Percentiles rank a stretch among this genome's conserved stretches.
Conservation (phyloP, 2,329 filamentous ascomycete species). For the Pseudocercospora fijiensis region DNA sequence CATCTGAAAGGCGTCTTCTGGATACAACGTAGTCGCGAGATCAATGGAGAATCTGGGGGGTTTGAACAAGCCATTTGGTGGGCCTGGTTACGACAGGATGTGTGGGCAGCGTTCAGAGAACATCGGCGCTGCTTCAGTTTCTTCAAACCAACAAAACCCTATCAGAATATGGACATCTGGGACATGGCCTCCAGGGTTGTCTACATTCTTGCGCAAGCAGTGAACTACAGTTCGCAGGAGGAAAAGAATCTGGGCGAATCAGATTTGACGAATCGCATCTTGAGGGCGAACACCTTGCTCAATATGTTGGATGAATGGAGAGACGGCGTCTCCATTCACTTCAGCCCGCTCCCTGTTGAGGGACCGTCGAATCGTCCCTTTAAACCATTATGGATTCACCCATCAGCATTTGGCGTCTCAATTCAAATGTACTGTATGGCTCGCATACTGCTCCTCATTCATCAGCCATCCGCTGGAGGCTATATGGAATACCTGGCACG, state of each 20-base stretch:
- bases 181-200: slow-evolving; percentile 56
- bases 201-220: slow-evolving; percentile 57
- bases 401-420: slow-evolving; percentile 47
- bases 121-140: slow-evolving; percentile 57
- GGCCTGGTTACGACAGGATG: slow-evolving; percentile 65
- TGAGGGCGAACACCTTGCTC: slow-evolving; percentile 44
- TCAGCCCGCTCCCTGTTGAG: slow-evolving; percentile 44
- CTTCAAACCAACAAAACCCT: slow-evolving; percentile 55
- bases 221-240: slow-evolving; percentile 60
- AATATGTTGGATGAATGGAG: slow-evolving; percentile 54
- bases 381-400: slow-evolving; percentile 54
- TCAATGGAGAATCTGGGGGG: slow-evolving; percentile 59
- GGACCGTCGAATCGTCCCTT: slow-evolving; percentile 48
- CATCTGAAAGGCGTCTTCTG: slow-evolving; percentile 66
- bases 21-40: slow-evolving; percentile 63
- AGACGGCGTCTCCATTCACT: slow-evolving; percentile 46
- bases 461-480: slow-evolving; percentile 53
- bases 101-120: slow-evolving; percentile 64
- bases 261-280: slow-evolving; percentile 45
- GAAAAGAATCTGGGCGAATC: slow-evolving; percentile 47
- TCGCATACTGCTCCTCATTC: slow-evolving; percentile 53
- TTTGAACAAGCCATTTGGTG: slow-evolving; percentile 63
- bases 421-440: slow-evolving; percentile 56
- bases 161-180: slow-evolving; percentile 51
- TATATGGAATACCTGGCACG: slow-evolving; percentile 50